Conservation (phyloP, 495 filamentous ascomycete species). For the Amorphotheca resinae region DNA sequence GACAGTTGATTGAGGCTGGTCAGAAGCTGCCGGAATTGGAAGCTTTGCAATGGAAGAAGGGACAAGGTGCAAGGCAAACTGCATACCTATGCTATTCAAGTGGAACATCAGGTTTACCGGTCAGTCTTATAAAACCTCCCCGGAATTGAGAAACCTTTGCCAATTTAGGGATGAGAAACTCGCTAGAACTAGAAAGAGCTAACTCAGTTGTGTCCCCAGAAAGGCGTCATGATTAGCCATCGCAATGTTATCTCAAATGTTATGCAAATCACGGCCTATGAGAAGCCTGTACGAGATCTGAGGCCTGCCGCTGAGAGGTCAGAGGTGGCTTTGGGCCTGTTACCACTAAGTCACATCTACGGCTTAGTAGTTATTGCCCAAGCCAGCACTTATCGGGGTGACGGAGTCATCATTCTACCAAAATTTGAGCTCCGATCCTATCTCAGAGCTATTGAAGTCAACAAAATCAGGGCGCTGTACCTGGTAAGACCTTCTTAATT, state of each 20-base stretch:
- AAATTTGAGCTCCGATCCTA: constrained; percentile 64
- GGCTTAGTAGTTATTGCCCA: constrained; percentile 67
- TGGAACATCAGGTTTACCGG: constrained; percentile 74
- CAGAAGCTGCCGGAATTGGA: constrained; percentile 48
- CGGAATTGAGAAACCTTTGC: not conserved
- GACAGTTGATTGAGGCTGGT: constrained; percentile 57
- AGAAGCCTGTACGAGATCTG: constrained; percentile 29
- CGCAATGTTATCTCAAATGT: constrained; percentile 78
- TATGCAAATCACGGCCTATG: constrained; percentile 47
- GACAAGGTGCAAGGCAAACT: constrained; percentile 61
- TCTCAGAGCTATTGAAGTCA: constrained; percentile 55
- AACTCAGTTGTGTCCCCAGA: constrained; percentile 34
- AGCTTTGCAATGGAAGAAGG: constrained; percentile 53
- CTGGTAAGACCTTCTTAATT: constrained; percentile 37
- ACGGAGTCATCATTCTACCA: constrained; percentile 67
- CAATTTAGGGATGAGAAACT: no score
- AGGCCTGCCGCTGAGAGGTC: constrained; percentile 21
- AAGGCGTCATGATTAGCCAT: constrained; percentile 92
- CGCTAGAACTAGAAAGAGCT: no score
- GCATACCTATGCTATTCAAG: constrained; percentile 86
- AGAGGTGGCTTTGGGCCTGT: constrained; percentile 56
- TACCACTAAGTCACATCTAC: constrained; percentile 85
- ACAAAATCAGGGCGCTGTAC: constrained; percentile 57
- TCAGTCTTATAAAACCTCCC: constrained; percentile 9
- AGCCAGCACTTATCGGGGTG: constrained; percentile 56